Evolutionary conservation across 2,329 filamentous ascomycete species (phyloP), one percentile per base, ranked within the genome.

Genomic region (Paracorniculantispora psalliotae): DNA sequence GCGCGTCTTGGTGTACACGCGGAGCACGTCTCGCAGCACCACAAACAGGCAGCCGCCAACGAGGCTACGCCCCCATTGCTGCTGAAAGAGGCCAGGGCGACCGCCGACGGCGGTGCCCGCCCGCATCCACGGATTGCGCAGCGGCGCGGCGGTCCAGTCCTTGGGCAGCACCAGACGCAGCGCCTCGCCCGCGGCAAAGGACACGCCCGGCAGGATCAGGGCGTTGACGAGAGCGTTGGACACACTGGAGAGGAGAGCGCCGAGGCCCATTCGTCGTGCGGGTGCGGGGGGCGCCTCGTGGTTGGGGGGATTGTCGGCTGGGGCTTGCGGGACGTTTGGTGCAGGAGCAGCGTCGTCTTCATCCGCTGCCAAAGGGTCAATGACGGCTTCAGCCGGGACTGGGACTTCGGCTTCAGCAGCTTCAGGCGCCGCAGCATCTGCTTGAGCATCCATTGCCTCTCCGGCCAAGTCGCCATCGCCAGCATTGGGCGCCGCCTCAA

Each of bases 41-140:
- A 97, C 87, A 67, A 93, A 96, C 21, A 96, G 75, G 69, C 91
- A 94, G 0, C 94, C 94, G 1, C 94, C 94, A 1, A 94, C 81
- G 2, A 99, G 78, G 67, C 90, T 97, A 59, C 94, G 81, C 1
- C 92, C 94, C 91, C 94, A 97, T 60, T 87, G 85, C 65, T 89
- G 84, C 68, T 94, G 90, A 33, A 99, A 72, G 26, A 97, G 77
- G 0, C 89, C 87, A 0, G 83, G 83, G 3, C 81, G 77, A 17
- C 35, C 35, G 26, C 39, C 30, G 37, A 77, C 62, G 12, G 63
- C 63, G 17, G 61, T 49, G 2, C 63, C 64, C 10, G 64, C 60
- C 3, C 63, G 60, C 30, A 63, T 59, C 64, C 66, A 71, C 13
- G 64, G 59, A 55, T 61, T 67, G 28, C 65, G 61, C 17, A 65